Evolutionary conservation across 163 green algal species (phyloP).

Genomic region (Scenedesmus sp.): DNA sequence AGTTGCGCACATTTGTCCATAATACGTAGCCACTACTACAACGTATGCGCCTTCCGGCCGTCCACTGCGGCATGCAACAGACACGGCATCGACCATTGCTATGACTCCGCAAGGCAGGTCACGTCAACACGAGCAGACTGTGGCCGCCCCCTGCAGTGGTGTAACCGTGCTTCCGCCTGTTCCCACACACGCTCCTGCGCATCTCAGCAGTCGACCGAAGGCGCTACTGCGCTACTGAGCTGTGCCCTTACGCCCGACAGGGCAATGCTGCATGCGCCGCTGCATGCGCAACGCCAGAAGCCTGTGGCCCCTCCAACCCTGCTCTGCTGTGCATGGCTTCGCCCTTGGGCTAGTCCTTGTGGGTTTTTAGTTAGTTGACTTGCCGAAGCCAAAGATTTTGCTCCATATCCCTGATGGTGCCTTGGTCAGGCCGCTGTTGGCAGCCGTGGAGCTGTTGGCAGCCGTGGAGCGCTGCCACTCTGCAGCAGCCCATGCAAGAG

Average conservation of each 20-base stretch:
- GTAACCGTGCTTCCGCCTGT: not conserved
- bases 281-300: not conserved
- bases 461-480: slow-evolving; percentile 10
- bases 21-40: not conserved
- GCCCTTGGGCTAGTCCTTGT: not conserved
- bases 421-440: not conserved
- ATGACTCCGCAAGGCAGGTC: too few relatives aligned
- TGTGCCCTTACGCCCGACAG: not conserved
- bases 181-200: not conserved
- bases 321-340: not conserved
- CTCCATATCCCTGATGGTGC: slow-evolving; percentile 1
- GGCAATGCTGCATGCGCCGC: not conserved
- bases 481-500: not conserved
- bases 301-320: not conserved
- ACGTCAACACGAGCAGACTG: too few relatives aligned
- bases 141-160: not conserved
- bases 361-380: not conserved
- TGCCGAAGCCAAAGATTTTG: slow-evolving; percentile 30
- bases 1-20: not conserved
- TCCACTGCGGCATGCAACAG: not conserved
- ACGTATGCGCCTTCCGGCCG: not conserved
- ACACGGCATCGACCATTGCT: not conserved
- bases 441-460: too few relatives aligned
- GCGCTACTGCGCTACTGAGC: not conserved
- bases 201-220: not conserved